Percentiles rank a stretch among this genome's conserved stretches.
phyloP scores from a whole-genome alignment of 1,284 basidiomycete species.

The Neolentinus lepideus region DNA sequence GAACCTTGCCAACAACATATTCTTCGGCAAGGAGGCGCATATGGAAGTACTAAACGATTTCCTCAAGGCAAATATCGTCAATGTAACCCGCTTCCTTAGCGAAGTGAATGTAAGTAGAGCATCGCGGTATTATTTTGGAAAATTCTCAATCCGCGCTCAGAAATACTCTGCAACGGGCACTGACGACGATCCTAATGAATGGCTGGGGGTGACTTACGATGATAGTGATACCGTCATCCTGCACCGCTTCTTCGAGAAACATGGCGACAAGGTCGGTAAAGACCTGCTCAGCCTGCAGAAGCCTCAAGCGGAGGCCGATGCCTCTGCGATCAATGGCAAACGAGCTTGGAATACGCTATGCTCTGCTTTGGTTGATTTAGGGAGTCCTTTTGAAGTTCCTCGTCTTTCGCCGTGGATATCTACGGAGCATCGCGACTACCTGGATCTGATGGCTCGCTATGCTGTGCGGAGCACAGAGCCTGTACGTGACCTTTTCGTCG shows the following conservation, averaged over 20 bases:
- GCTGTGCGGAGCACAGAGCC: constrained; percentile 52
- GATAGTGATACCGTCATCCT: constrained; percentile 77
- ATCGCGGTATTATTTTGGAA: neutral
- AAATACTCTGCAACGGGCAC: constrained; percentile 42
- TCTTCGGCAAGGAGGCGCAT: constrained; percentile 84
- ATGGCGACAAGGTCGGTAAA: constrained; percentile 80
- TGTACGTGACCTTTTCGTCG: constrained; percentile 66
- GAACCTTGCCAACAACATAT: constrained; percentile 88
- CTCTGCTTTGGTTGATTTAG: constrained; percentile 69
- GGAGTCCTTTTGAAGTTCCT: constrained; percentile 63
- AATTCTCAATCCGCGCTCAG: constrained; percentile 22
- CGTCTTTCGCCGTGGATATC: constrained; percentile 42
- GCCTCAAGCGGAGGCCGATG: constrained; percentile 50
- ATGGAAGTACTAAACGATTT: constrained; percentile 81
- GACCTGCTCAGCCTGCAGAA: constrained; percentile 71
- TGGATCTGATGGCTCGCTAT: constrained; percentile 66
- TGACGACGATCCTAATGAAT: constrained; percentile 60
- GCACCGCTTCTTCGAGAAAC: constrained; percentile 77
- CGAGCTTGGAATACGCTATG: constrained; percentile 74
- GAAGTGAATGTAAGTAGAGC: constrained; percentile 60
- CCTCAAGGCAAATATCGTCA: constrained; percentile 69
- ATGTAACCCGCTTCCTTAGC: constrained; percentile 77
- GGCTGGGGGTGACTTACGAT: constrained; percentile 69
- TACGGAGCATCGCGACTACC: constrained; percentile 51
- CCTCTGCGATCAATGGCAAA: constrained; percentile 56